Percentiles rank a stretch among this genome's conserved stretches.
Conservation (phyloP, 371 early-diverging fungal species). For the Umbelopsis sp. region DNA sequence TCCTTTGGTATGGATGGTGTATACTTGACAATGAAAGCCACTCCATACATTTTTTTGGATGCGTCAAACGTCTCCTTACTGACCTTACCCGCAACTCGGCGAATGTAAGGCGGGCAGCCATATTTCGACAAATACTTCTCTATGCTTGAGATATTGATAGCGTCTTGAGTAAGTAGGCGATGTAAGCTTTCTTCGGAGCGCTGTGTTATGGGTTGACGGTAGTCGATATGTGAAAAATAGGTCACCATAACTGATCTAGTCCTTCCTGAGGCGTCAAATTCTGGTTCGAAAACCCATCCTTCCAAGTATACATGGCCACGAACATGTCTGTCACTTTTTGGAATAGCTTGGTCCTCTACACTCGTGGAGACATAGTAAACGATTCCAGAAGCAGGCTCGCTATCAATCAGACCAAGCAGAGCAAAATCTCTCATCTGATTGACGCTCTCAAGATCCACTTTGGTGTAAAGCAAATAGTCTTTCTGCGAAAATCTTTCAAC, state of each 20-base stretch:
- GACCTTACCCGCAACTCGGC: conserved; percentile 52
- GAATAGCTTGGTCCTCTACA: conserved; percentile 58
- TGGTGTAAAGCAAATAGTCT: conserved; percentile 54
- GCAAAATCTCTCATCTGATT: conserved; percentile 59
- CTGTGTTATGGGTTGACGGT: conserved; percentile 19
- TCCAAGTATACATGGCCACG: conserved; percentile 53
- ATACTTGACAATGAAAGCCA: conserved; percentile 44
- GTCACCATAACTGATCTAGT: conserved; percentile 41
- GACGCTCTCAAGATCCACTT: conserved; percentile 51
- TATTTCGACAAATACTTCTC: conserved; percentile 35
- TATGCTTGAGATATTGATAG: neutral
- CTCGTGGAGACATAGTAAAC: conserved; percentile 61
- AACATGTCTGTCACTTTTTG: conserved; percentile 45
- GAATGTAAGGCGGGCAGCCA: conserved; percentile 62
- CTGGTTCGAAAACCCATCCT: conserved; percentile 61
- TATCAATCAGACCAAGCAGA: conserved; percentile 51
- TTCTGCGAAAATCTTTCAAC: conserved; percentile 60
- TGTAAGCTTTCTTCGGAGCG: conserved; percentile 1
- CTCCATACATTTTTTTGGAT: conserved; percentile 27
- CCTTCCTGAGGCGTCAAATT: neutral
- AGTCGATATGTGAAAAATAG: conserved; percentile 61
- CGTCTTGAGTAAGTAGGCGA: neutral
- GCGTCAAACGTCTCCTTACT: conserved; percentile 39
- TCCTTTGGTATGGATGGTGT: conserved; percentile 37
- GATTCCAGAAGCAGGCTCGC: conserved; percentile 53